Evolutionary conservation across 768 basidiomycete genomes (phyloP).

Genomic region (Rhodocollybia butyracea): DNA sequence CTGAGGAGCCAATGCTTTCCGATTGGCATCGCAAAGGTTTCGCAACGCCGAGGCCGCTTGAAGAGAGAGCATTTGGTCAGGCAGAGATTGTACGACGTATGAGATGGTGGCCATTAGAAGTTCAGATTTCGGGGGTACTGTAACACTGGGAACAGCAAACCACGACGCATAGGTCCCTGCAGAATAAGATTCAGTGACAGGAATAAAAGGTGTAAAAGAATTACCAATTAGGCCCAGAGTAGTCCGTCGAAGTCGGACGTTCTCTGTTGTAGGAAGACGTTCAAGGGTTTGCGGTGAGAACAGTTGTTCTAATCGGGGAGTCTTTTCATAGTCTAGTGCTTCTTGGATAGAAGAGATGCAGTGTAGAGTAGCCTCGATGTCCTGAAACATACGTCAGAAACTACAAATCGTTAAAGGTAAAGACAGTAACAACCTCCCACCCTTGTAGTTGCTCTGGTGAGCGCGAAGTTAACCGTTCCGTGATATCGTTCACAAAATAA

Average conservation of each 20-base stretch:
- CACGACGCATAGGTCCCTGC: constrained; percentile 75
- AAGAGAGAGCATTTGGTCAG: constrained; percentile 60
- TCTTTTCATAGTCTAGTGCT: constrained; percentile 59
- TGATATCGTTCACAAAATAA: constrained; percentile 62
- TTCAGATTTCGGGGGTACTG: constrained; percentile 28
- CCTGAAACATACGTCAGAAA: constrained; percentile 36
- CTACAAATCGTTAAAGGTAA: not conserved
- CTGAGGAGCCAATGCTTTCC: constrained; percentile 77
- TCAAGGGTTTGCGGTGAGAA: constrained; percentile 75
- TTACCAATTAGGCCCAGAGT: constrained; percentile 72
- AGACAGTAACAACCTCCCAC: constrained; percentile 64
- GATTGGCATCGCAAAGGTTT: constrained; percentile 87
- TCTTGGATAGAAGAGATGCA: constrained; percentile 87
- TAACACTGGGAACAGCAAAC: constrained; percentile 56
- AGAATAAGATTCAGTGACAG: not conserved
- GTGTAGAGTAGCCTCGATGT: constrained; percentile 83
- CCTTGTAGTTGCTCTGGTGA: constrained; percentile 36
- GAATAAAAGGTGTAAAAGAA: constrained; percentile 13
- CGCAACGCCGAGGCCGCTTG: constrained; percentile 81
- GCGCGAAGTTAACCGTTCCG: constrained; percentile 45
- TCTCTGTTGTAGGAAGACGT: constrained; percentile 59
- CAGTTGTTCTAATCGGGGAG: constrained; percentile 54
- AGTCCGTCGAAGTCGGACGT: constrained; percentile 68
- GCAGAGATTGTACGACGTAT: constrained; percentile 69
- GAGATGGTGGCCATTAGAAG: constrained; percentile 63